Evolutionary conservation across 225 moss, liverwort and hornwort genomes (phyloP).

Genomic region (Polytrichum commune): DNA sequence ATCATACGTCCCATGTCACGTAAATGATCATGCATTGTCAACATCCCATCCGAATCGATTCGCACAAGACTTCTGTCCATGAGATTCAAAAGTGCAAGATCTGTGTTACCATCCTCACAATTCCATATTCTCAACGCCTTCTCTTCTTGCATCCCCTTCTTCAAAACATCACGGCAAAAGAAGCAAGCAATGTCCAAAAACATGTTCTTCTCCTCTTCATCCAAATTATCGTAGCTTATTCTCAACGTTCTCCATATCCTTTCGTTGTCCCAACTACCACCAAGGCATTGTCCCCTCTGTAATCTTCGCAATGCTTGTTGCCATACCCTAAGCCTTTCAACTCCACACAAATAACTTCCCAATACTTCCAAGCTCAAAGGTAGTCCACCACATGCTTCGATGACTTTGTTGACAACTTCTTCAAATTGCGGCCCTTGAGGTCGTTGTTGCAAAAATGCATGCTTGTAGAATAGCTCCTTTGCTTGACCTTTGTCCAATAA

Average conservation of each 20-base stretch:
- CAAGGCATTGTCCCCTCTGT: background rate
- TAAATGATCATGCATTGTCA: conserved; percentile 4
- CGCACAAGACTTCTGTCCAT: background rate
- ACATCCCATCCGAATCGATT: background rate
- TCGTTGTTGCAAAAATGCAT: too few relatives aligned
- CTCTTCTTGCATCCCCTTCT: too few relatives aligned
- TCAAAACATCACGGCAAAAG: too few relatives aligned
- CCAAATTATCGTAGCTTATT: background rate
- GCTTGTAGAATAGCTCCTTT: too few relatives aligned
- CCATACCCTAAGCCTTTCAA: background rate
- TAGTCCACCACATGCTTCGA: too few relatives aligned
- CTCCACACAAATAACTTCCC: too few relatives aligned
- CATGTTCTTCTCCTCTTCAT: background rate
- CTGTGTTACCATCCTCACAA: background rate
- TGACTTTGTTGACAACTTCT: too few relatives aligned
- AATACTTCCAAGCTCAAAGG: too few relatives aligned
- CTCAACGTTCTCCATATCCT: background rate
- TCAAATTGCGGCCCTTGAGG: too few relatives aligned
- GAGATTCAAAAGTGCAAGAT: conserved; percentile 2
- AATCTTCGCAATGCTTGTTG: background rate
- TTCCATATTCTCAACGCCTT: too few relatives aligned
- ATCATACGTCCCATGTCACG: background rate
- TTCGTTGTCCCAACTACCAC: background rate
- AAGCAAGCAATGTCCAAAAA: too few relatives aligned
- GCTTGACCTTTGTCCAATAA: too few relatives aligned